Evolutionary conservation across 129 eudicot genomes (phyloP), one percentile per base, ranked within the genome.

Genomic region (Flaveria sonorensis): DNA sequence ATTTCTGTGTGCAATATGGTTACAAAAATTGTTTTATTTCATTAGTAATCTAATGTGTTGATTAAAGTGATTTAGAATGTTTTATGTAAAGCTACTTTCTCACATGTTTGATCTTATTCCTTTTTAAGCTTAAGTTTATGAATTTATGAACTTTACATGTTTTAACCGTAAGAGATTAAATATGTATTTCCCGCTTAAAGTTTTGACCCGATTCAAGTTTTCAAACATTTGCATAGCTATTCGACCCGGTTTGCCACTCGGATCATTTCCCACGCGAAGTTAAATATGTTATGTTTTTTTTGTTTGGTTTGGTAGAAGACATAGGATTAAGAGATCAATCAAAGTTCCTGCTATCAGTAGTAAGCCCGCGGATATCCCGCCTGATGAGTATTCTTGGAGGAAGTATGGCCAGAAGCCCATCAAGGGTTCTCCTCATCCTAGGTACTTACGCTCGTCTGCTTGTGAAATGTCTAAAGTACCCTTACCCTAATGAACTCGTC

Each of bases 371-470:
- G 99, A 95, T 88, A 95, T 95, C 48, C 99, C 99, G 0, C 89
- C 96, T 3, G 99, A 95, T 77, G 99, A 95, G 76, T 92, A 91
- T 79, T 95, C 99, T 0, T 95, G 99, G 99, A 91, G 99, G 79
- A 95, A 95, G 77, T 95, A 95, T 42, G 99, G 99, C 55, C 99
- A 95, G 78, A 95, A 95, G 77, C 99, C 99, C 46, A 91, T 95
- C 71, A 95, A 95, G 80, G 99, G 99, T 15, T 95, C 99, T 72
- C 99, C 99, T 73, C 93, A 95, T 43, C 99, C 99, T 2, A 95
- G 99, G 99, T 95, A 88, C 47, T 21, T 63, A 24, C 32, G 36
- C 70, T 59, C 11, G 13, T 28, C 9, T 36, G n/a, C 23, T 16
- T 68, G 74, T 10, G 18, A 36, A 8, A 12, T 18, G 13, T 6